Percentiles rank a stretch among this genome's conserved stretches.
phyloP scores from a whole-genome alignment of 1,284 basidiomycete genomes.

The Ustilago xerochloae region DNA sequence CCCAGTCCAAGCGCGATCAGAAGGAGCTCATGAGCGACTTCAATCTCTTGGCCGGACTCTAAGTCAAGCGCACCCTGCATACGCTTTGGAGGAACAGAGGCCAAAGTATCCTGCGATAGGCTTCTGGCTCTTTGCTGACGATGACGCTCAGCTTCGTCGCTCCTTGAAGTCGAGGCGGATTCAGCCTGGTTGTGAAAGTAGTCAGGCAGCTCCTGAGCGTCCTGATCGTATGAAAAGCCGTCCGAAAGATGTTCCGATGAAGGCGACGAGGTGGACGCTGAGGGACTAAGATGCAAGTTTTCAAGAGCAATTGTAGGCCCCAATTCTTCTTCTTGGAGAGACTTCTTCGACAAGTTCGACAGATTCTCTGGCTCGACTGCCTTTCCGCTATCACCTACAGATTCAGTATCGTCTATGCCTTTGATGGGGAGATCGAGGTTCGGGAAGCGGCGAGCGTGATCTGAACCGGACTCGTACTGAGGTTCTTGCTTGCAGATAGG shows the following conservation, averaged over 20 bases:
- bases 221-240: slow-evolving; percentile 49
- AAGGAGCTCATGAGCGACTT: slow-evolving; percentile 56
- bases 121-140: slow-evolving; percentile 18
- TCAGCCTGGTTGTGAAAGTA: slow-evolving; percentile 11
- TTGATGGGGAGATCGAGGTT: slow-evolving; percentile 46
- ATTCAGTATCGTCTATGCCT: slow-evolving; percentile 27
- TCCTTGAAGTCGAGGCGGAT: neutral
- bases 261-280: slow-evolving; percentile 8
- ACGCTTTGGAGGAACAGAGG: slow-evolving; percentile 15
- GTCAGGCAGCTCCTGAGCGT: slow-evolving; percentile 49
- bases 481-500: slow-evolving; percentile 36
- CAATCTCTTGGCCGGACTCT: slow-evolving; percentile 39
- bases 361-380: no score
- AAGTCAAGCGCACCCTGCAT: slow-evolving; percentile 41
- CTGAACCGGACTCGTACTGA: slow-evolving; percentile 32
- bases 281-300: slow-evolving; percentile 8
- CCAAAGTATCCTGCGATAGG: slow-evolving; percentile 12
- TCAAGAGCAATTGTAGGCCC: slow-evolving; percentile 16
- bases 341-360: no score
- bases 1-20: slow-evolving; percentile 60
- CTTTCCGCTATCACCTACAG: neutral
- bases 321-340: no score
- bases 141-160: slow-evolving; percentile 6
- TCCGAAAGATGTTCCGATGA: slow-evolving; percentile 23
- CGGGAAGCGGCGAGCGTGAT: slow-evolving; percentile 39